These are phyloP conservation scores for Ophiostoma quercus DNA, from an alignment of 2,329 filamentous ascomycete genomes.

Conservation along the genomic window DNA sequence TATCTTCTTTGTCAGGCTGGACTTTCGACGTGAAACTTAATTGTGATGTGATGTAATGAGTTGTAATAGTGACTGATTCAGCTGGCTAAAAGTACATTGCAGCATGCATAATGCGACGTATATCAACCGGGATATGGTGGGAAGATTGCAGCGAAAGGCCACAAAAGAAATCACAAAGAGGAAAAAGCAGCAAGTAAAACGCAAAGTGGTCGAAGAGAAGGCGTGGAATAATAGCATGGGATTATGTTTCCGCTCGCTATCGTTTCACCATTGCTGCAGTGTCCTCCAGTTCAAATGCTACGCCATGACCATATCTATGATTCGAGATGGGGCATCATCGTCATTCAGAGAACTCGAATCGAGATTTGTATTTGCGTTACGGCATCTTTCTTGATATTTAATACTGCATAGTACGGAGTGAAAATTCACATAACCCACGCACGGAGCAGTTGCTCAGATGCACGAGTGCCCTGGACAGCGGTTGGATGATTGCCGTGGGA, in stretches of 20 bases:
- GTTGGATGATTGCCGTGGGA: not conserved
- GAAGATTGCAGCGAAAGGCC: not conserved
- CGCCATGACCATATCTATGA: not conserved
- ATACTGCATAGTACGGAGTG: not conserved
- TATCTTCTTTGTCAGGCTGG: not conserved
- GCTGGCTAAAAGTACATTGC: constrained; percentile 11
- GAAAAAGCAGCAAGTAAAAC: not conserved
- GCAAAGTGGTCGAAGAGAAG: not conserved
- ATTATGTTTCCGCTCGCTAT: not conserved
- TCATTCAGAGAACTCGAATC: not conserved
- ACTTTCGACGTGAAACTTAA: not conserved
- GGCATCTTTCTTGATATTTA: not conserved
- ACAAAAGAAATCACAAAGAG: not conserved
- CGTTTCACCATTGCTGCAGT: not conserved
- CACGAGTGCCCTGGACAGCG: not conserved
- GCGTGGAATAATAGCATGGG: not conserved
- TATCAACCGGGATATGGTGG: not conserved
- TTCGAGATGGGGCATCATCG: not conserved
- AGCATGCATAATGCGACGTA: not conserved
- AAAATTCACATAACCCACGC: not conserved
- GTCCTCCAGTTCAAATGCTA: not conserved
- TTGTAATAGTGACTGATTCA: not conserved
- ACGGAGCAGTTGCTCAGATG: constrained; percentile 9
- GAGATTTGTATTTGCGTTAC: not conserved
- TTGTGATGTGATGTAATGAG: no score